These are phyloP conservation scores for Zygosaccharomyces pseudobailii DNA, from an alignment of 1,139 yeast species.

Conservation along the genomic window DNA sequence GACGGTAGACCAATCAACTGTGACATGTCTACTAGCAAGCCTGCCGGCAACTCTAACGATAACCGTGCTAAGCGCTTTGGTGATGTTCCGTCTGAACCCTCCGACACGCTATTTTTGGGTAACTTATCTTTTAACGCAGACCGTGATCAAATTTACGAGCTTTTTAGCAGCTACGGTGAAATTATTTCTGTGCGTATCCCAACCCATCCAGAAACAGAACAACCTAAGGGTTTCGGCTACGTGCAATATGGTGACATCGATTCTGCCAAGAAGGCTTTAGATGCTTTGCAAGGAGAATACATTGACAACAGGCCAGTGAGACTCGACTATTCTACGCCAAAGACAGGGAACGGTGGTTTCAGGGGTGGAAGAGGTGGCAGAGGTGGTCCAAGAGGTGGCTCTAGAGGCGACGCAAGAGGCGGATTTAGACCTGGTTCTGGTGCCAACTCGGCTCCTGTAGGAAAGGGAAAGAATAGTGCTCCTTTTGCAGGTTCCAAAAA, in stretches of 20 bases:
- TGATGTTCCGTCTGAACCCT: slow-evolving; percentile 84
- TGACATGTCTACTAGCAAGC: slow-evolving; percentile 86
- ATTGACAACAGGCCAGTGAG: slow-evolving; percentile 92
- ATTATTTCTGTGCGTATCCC: slow-evolving; percentile 90
- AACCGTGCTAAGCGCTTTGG: slow-evolving; percentile 88
- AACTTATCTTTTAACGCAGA: slow-evolving; percentile 87
- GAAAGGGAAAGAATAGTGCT: slow-evolving; percentile 38
- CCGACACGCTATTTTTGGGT: slow-evolving; percentile 94
- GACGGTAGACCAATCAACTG: slow-evolving; percentile 96
- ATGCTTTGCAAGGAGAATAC: slow-evolving; percentile 82
- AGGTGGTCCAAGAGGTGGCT: slow-evolving; percentile 45
- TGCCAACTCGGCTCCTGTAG: slow-evolving; percentile 55
- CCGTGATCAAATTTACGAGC: slow-evolving; percentile 68
- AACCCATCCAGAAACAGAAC: slow-evolving; percentile 97
- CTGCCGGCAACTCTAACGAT: slow-evolving; percentile 47
- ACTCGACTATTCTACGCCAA: slow-evolving; percentile 91
- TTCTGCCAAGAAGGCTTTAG: slow-evolving; percentile 86
- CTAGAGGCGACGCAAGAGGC: slow-evolving; percentile 38
- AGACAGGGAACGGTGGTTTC: slow-evolving; percentile 42
- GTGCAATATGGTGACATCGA: slow-evolving; percentile 84
- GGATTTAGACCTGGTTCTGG: slow-evolving; percentile 42
- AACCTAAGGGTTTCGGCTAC: slow-evolving; percentile 98
- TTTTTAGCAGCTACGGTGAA: slow-evolving; percentile 73
- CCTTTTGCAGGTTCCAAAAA: slow-evolving; percentile 73
- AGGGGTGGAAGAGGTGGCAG: slow-evolving; percentile 36